Percentiles rank a stretch among this genome's conserved stretches.
Conservation (phyloP, 805 yeast species). For the Candida oleophila region DNA sequence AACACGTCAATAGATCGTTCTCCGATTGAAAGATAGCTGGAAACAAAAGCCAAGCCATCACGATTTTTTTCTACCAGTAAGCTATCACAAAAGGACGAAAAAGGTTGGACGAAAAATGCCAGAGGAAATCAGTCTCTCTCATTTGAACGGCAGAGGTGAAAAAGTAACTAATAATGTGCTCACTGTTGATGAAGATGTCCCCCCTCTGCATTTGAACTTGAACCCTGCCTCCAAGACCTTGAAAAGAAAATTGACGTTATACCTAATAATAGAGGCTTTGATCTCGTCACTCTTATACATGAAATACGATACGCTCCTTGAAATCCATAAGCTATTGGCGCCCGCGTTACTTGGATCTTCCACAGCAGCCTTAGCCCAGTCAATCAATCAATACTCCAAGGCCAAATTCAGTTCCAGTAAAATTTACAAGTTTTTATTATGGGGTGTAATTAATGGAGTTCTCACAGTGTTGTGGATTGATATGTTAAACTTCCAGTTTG, state of each 20-base stretch:
- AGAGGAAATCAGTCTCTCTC: constrained; percentile 1
- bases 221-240: constrained; percentile 2
- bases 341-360: constrained; percentile 39
- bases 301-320: constrained; percentile 25
- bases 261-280: constrained; percentile 25
- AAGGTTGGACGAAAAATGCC: not conserved
- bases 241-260: constrained; percentile 16
- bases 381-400: constrained; percentile 34
- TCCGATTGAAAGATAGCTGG: not conserved
- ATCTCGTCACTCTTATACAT: constrained; percentile 26
- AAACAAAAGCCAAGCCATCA: too few species aligned
- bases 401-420: constrained; percentile 29
- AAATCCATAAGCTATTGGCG: constrained; percentile 28
- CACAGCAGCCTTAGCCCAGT: constrained; percentile 43
- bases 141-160: not conserved
- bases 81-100: too few species aligned
- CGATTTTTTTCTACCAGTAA: too few species aligned
- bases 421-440: constrained; percentile 47
- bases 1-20: not conserved
- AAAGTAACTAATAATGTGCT: not conserved
- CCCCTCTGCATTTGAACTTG: constrained; percentile 7
- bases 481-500: constrained; percentile 36
- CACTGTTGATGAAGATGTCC: constrained; percentile 1
- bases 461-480: constrained; percentile 58
- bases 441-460: constrained; percentile 63